phyloP scores from a whole-genome alignment of 768 basidiomycete genomes.

The Lentinula sp. region DNA sequence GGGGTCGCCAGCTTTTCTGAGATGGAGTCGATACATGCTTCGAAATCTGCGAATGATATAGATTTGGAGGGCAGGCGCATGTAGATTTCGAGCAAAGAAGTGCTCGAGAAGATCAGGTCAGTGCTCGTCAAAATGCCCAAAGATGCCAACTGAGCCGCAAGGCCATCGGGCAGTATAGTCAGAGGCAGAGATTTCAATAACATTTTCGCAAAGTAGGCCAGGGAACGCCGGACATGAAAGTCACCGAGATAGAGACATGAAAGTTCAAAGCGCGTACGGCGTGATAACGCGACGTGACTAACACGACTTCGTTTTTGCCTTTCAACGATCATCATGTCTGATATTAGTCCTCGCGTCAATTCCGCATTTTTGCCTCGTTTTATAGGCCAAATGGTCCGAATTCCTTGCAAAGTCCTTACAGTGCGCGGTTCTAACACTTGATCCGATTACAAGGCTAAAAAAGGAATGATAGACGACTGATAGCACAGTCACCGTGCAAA shows the following conservation, averaged over 20 bases:
- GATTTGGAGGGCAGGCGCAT: slow-evolving; percentile 43
- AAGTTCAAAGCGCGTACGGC: background rate
- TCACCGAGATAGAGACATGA: no score
- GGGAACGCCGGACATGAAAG: no score
- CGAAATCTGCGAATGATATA: slow-evolving; percentile 43
- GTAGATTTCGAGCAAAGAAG: slow-evolving; percentile 40
- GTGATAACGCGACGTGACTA: slow-evolving; percentile 1
- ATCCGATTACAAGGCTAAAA: background rate
- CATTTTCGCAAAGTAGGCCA: slow-evolving; percentile 9
- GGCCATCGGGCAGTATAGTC: background rate
- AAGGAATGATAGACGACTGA: slow-evolving; percentile 15
- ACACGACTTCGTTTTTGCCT: background rate
- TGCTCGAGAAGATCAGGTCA: background rate
- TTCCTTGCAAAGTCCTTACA: slow-evolving; percentile 41
- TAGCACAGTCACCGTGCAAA: slow-evolving; percentile 38
- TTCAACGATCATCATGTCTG: slow-evolving; percentile 9
- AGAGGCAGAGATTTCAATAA: background rate
- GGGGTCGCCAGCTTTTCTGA: slow-evolving; percentile 37
- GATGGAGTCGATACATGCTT: slow-evolving; percentile 30
- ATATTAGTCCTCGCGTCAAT: slow-evolving; percentile 37
- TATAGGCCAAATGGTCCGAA: slow-evolving; percentile 37
- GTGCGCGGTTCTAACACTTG: slow-evolving; percentile 17
- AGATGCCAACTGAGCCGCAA: background rate
- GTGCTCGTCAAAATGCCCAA: background rate
- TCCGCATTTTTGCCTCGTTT: slow-evolving; percentile 31